Conservation (phyloP, 306 rosid species). For the Prunus kanzakura region DNA sequence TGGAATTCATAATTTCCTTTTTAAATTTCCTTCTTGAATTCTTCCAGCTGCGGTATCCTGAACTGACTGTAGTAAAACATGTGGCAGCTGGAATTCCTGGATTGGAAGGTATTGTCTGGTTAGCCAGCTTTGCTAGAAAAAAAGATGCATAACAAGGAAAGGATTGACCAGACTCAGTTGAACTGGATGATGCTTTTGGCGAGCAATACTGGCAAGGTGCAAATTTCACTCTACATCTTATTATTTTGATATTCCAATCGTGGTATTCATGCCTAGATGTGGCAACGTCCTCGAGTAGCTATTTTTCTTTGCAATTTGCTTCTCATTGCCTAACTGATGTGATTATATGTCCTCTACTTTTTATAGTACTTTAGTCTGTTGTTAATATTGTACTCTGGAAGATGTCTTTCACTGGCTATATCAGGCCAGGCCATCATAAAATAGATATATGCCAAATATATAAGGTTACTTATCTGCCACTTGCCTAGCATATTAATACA, state of each 20-base stretch:
- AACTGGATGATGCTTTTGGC: constrained; percentile 20
- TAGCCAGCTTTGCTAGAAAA: constrained; percentile 6
- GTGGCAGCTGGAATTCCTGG: constrained; percentile 11
- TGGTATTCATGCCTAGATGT: neutral
- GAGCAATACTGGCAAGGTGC: constrained; percentile 32
- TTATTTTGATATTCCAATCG: neutral
- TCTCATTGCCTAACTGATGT: no score
- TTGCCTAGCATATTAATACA: neutral
- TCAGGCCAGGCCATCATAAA: neutral
- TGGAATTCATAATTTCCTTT: neutral
- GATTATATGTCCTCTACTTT: neutral
- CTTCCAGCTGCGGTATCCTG: neutral
- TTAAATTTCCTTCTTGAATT: neutral
- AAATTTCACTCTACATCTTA: neutral
- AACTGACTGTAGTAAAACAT: constrained; percentile 5
- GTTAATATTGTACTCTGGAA: neutral
- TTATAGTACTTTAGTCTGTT: neutral
- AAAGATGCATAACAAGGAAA: neutral
- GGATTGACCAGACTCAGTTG: constrained; percentile 23
- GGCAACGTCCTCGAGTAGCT: constrained; percentile 10
- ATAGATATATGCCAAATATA: neutral
- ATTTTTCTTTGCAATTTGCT: neutral
- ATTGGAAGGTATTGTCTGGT: neutral
- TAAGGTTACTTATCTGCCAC: no score
- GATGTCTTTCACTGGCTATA: neutral